These are phyloP conservation scores for Syncephalastrum monosporum DNA, from an alignment of 371 early-diverging fungal species.

Conservation along the genomic window DNA sequence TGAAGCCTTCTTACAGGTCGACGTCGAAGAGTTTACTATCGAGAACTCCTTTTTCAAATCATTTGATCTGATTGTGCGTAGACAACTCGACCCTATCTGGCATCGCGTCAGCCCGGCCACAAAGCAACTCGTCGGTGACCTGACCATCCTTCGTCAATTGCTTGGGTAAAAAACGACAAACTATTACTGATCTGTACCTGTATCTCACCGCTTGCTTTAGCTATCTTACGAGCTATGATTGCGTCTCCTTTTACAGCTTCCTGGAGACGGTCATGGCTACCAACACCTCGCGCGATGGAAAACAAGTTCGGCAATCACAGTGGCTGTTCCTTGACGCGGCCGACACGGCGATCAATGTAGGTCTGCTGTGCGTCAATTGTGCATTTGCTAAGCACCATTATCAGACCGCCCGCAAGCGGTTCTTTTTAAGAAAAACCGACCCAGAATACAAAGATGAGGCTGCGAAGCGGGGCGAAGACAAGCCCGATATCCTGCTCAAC, in stretches of 20 bases:
- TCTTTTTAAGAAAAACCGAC: conserved; percentile 52
- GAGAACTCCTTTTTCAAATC: conserved; percentile 84
- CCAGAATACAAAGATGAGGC: conserved; percentile 28
- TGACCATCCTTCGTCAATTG: conserved; percentile 71
- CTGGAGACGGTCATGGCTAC: conserved; percentile 80
- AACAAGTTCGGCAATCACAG: conserved; percentile 49
- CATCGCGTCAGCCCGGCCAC: conserved; percentile 75
- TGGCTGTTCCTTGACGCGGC: conserved; percentile 92
- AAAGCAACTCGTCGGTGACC: conserved; percentile 75
- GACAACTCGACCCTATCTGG: conserved; percentile 87
- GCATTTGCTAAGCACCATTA: background rate
- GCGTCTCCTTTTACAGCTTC: conserved; percentile 83
- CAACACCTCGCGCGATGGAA: conserved; percentile 36
- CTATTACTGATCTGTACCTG: background rate
- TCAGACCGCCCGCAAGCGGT: conserved; percentile 63
- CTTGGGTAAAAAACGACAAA: conserved; percentile 42
- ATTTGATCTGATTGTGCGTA: conserved; percentile 75
- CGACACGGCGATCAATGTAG: conserved; percentile 64
- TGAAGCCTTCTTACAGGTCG: conserved; percentile 47
- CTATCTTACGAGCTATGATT: conserved; percentile 82
- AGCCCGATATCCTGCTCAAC: too few species aligned
- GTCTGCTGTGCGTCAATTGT: background rate
- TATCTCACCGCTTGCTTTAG: conserved; percentile 16
- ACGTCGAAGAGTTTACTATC: conserved; percentile 77
- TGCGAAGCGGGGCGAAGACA: too few species aligned